Conservation (phyloP, 1,139 yeast species). For the Diutina rugosa region DNA sequence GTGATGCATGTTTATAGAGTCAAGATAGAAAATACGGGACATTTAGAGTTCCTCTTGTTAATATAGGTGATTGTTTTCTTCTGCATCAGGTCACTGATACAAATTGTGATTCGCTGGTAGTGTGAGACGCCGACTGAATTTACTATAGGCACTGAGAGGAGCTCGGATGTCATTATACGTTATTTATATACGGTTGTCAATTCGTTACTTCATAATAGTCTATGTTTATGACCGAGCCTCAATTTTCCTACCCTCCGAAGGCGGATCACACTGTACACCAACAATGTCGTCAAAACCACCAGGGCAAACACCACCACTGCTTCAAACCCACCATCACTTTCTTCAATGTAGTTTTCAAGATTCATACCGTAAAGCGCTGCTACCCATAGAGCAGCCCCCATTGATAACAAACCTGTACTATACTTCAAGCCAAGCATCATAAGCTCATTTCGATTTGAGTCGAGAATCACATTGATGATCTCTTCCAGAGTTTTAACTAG, state of each 20-base stretch:
- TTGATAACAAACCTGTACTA: constrained; percentile 27
- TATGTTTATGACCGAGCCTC: not conserved
- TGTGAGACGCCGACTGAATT: too few species aligned
- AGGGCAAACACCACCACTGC: constrained; percentile 11
- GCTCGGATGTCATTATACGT: not conserved
- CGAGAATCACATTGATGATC: constrained; percentile 31
- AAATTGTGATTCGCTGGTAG: too few species aligned
- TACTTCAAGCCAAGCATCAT: constrained; percentile 33
- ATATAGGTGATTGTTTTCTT: not conserved
- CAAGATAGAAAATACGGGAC: not conserved
- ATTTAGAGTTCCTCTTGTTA: not conserved
- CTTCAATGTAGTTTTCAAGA: constrained; percentile 23
- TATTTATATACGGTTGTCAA: not conserved
- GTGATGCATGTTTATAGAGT: constrained; percentile 13
- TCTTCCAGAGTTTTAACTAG: constrained; percentile 36
- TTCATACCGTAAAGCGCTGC: constrained; percentile 35
- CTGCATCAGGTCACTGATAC: not conserved
- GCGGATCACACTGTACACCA: not conserved
- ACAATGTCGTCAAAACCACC: not conserved
- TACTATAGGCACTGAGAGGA: too few species aligned
- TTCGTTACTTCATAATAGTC: not conserved
- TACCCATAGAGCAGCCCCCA: constrained; percentile 25
- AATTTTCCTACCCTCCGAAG: not conserved
- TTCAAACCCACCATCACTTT: constrained; percentile 24
- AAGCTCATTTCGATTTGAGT: constrained; percentile 33